Evolutionary conservation across 495 filamentous ascomycete genomes (phyloP), one percentile per base, ranked within the genome.

Genomic region (Wilcoxina mikolae): DNA sequence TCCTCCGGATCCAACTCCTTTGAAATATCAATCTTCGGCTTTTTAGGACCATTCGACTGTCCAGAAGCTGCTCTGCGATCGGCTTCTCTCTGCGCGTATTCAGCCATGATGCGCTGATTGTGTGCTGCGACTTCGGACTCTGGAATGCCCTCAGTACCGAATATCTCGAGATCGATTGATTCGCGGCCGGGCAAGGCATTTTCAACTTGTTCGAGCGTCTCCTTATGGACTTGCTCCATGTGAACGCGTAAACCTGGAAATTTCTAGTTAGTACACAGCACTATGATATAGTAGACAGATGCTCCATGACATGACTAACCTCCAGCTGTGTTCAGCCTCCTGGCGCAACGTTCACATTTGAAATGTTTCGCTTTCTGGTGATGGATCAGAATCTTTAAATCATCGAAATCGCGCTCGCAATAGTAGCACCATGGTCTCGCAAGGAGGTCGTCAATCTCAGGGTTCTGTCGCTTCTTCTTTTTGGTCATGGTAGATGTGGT

Each of bases 351-450:
- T 57, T 94, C 86, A 69, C 91, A 98, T 67, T 93, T 94, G 77
- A 93, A 96, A 68, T 98, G 91, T 70, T 95, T 96, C 20, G 91
- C 89, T 68, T 94, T 95, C 65, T 96, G 93, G 70, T 98, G 91
- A 49, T 83, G 83, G 57, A 95, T 93, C 46, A 98, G 79, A 55
- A 96, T 87, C 71, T 93, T 94, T 11, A 95, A 69, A 69, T 96
- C 91, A 66, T 95, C 89, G 60, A 98, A 98, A 70, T 95, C 91
- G 69, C 90, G 81, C 72, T 96, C 91, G 72, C 91, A 98, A 71
- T 98, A 98, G 70, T 95, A 98, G 73, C 91, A 98, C 88, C 88
- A 96, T 35, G 91, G 84, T 43, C 90, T 82, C 53, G 75, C 75
- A 26, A 96, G 75, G 47, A 94, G 73, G 71, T 95, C 87, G 65